Evolutionary conservation across 2,329 filamentous ascomycete genomes (phyloP), one percentile per base, ranked within the genome.

Genomic region (Botryotinia calthae): DNA sequence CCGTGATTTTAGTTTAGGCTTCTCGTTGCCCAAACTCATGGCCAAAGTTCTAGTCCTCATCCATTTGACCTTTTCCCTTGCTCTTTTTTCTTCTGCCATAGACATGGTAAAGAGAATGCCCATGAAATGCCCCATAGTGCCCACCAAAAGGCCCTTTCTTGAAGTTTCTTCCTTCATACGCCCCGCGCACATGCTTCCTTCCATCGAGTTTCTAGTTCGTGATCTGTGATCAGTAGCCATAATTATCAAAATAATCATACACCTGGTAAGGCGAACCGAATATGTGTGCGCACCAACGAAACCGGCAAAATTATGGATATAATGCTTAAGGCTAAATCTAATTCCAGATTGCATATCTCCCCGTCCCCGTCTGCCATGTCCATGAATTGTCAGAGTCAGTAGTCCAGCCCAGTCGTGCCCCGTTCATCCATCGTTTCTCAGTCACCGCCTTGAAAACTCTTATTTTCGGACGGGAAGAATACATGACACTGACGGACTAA

Each of bases 211-310:
- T 54, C 64, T 67, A 40, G 46, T 67, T 67, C 46, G 34, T 67
- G 64, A 67, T 67, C 46, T 67, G 46, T 66, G 48, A 22, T n/a
- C 10, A 22, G 28, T 48, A 65, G 62, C 42, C 42, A 44, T 44
- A 64, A 31, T 48, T 25, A 31, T 48, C 28, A 51, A n/a, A 28
- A 34, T 10, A 66, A 37, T 65, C 62, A 40, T 40, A 28, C 46
- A 67, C 48, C 34, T 67, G 46, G 64, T 67, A 67, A 67, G 64
- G 64, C 64, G 64, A 67, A 67, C 64, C 64, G 64, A 67, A 67
- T 5, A 42, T 56, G 48, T 51, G 34, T 51, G 63, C 58, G 58
- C 46, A 42, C 25, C 48, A 56, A 56, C 65, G 10, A 67, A 67
- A 31, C 25, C 65, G 65, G 65, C 18, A 67, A 56, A 67, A 42